Percentiles rank a stretch among this genome's conserved stretches.
Conservation (phyloP, 2,329 filamentous ascomycete species). For the Ophiocordyceps camponoti-floridani region DNA sequence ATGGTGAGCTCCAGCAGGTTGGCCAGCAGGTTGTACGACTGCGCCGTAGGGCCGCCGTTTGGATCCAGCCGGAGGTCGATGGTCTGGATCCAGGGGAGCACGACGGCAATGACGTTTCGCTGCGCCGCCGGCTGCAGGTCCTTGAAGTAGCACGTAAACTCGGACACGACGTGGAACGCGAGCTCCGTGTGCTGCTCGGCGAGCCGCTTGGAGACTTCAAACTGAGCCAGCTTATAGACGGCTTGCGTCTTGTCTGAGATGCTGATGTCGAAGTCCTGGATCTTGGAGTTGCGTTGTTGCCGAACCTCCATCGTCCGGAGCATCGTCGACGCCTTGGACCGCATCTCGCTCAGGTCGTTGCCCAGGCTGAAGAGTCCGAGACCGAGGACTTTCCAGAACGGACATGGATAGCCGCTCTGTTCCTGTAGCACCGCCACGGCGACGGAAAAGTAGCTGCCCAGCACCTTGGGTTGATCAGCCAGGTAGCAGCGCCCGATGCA, state of each 20-base stretch:
- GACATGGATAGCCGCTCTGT: conserved; percentile 61
- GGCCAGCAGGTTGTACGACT: conserved; percentile 85
- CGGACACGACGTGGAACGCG: conserved; percentile 87
- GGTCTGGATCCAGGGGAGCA: conserved; percentile 89
- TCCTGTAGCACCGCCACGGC: conserved; percentile 76
- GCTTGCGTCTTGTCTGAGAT: conserved; percentile 97
- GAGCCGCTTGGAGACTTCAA: conserved; percentile 83
- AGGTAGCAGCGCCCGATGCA: conserved; percentile 86
- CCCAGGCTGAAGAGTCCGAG: conserved; percentile 84
- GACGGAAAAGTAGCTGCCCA: conserved; percentile 91
- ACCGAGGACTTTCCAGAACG: conserved; percentile 81
- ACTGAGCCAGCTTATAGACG: conserved; percentile 93
- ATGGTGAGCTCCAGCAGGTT: conserved; percentile 96
- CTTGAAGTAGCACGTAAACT: conserved; percentile 88
- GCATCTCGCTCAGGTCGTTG: conserved; percentile 74
- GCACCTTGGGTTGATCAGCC: conserved; percentile 60
- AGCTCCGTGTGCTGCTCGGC: conserved; percentile 77
- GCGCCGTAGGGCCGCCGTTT: conserved; percentile 74
- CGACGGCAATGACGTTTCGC: conserved; percentile 82
- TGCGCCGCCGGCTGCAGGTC: conserved; percentile 68
- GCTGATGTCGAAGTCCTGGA: conserved; percentile 95
- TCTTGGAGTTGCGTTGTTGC: conserved; percentile 62
- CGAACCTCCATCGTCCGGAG: conserved; percentile 69
- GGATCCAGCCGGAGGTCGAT: conserved; percentile 86
- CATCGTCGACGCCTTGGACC: conserved; percentile 71